A percentile compares a stretch with the other conserved stretches of the same genome.
Evolutionary conservation across 2,329 filamentous ascomycete genomes (phyloP).

Genomic region (Lecanosticta acicola): DNA sequence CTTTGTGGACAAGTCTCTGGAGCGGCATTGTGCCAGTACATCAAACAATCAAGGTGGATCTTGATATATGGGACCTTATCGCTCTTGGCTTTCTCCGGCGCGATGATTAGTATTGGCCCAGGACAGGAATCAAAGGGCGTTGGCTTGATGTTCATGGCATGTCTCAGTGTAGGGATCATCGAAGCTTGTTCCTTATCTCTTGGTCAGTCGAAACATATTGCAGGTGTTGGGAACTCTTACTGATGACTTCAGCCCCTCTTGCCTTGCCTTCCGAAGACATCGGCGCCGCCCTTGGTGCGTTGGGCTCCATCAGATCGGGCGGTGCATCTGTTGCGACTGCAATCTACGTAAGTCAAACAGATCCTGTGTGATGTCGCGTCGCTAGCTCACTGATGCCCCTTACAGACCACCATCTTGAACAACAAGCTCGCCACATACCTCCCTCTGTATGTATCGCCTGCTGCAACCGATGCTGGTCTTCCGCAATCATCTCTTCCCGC

Average conservation of each 20-base stretch:
- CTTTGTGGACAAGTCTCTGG: not conserved
- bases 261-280: slow-evolving; percentile 3
- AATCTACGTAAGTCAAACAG: not conserved
- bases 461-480: slow-evolving; percentile 1
- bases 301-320: slow-evolving; percentile 2
- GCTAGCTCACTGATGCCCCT: too few species aligned
- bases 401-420: slow-evolving; percentile 2
- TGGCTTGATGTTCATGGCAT: slow-evolving; percentile 1
- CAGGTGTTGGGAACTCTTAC: not conserved
- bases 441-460: not conserved
- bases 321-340: slow-evolving; percentile 4
- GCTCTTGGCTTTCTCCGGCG: slow-evolving; percentile 82
- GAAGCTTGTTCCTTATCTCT: slow-evolving; percentile 1
- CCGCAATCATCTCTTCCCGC: slow-evolving; percentile 4
- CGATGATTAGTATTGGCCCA: slow-evolving; percentile 72
- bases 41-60: slow-evolving; percentile 2
- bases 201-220: not conserved
- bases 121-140: slow-evolving; percentile 2
- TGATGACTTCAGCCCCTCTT: not conserved
- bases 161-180: slow-evolving; percentile 3
- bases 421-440: slow-evolving; percentile 1
- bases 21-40: slow-evolving; percentile 2
- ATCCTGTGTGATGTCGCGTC: not conserved
- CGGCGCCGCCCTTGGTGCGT: slow-evolving; percentile 1
- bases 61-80: slow-evolving; percentile 85